Base-by-base conservation (phyloP, 495 filamentous ascomycete genomes). In the Chaetomium fimeti region DNA sequence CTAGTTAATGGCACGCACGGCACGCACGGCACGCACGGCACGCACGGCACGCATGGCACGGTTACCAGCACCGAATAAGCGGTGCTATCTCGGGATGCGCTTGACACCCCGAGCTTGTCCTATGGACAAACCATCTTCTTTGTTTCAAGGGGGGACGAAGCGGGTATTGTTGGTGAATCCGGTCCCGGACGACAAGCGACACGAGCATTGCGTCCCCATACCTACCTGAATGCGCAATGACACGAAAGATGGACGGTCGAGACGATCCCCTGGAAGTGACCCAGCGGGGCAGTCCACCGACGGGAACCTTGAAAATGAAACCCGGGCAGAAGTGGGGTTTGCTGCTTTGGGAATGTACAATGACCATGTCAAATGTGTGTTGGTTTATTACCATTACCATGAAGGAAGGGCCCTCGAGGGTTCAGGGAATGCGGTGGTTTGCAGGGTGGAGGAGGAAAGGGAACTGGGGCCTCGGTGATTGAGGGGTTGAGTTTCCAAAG, bases 1-100 rank as follows among this genome's bases (percentile, higher is more conserved):
- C 28, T 74, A 52, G 60, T 70, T 3, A 76, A 77, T 32, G 75
- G 75, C 63, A 56, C 52, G 36, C 71, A 75, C 20, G 60, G 63
- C 12, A 29, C 62, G 56, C n/a, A n/a, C n/a, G n/a, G n/a, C n/a
- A n/a, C n/a, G n/a, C n/a, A n/a, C n/a, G n/a, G n/a, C n/a, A n/a
- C n/a, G n/a, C n/a, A 77, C 28, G 75, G 75, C 63, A 56, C 52
- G 36, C 71, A 75, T 25, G 60, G 63, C 12, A 29, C 62, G 56
- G 42, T 48, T 49, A 71, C 64, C 52, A 67, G 64, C 53, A 54
- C 51, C 38, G 62, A 60, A 27, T 65, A 64, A 25, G 13, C 5
- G 38, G 61, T 22, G 52, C 42, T n/a, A 25, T 27, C 3, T 22
- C 11, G 18, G 40, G 27, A 38, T 47, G 11, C 3, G 1, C 25